Conservation (phyloP, 352 stramenopile species). For the Phytophthora citrophthora region DNA sequence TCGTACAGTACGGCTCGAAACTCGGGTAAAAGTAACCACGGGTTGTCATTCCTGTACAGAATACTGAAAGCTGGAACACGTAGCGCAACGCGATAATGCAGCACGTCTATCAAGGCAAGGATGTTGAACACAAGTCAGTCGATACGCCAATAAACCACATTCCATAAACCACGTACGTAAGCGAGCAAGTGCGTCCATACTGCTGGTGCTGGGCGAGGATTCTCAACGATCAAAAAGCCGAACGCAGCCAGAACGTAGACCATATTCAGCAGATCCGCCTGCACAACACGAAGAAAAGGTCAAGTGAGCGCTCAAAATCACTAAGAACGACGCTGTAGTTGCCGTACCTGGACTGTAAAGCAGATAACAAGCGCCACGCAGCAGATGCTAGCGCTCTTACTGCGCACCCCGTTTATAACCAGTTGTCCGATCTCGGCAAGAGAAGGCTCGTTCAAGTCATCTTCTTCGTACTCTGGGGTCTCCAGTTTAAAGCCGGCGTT, state of each 20-base stretch:
- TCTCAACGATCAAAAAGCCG: slow-evolving; percentile 75
- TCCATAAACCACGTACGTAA: slow-evolving; percentile 63
- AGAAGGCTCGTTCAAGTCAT: slow-evolving; percentile 78
- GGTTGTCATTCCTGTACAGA: slow-evolving; percentile 72
- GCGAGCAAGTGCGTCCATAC: slow-evolving; percentile 80
- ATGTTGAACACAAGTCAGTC: neutral
- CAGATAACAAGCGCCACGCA: slow-evolving; percentile 70
- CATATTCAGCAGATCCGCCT: slow-evolving; percentile 86
- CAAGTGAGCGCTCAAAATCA: slow-evolving; percentile 4
- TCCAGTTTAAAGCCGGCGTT: slow-evolving; percentile 79
- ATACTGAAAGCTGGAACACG: slow-evolving; percentile 83
- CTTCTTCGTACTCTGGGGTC: slow-evolving; percentile 71
- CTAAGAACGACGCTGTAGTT: neutral
- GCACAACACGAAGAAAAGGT: slow-evolving; percentile 1
- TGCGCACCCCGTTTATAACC: slow-evolving; percentile 69
- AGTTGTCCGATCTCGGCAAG: slow-evolving; percentile 64
- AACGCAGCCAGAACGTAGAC: slow-evolving; percentile 78
- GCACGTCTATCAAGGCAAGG: slow-evolving; percentile 44
- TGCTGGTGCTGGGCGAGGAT: slow-evolving; percentile 62
- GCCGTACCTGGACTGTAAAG: slow-evolving; percentile 76
- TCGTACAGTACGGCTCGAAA: slow-evolving; percentile 77
- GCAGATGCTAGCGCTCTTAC: slow-evolving; percentile 63
- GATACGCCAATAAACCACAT: neutral
- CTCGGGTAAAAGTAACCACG: slow-evolving; percentile 76
- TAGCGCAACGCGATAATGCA: slow-evolving; percentile 71